Evolutionary conservation across 805 yeast genomes (phyloP), one percentile per base, ranked within the genome.

Genomic region (Schwanniomyces polymorphus): DNA sequence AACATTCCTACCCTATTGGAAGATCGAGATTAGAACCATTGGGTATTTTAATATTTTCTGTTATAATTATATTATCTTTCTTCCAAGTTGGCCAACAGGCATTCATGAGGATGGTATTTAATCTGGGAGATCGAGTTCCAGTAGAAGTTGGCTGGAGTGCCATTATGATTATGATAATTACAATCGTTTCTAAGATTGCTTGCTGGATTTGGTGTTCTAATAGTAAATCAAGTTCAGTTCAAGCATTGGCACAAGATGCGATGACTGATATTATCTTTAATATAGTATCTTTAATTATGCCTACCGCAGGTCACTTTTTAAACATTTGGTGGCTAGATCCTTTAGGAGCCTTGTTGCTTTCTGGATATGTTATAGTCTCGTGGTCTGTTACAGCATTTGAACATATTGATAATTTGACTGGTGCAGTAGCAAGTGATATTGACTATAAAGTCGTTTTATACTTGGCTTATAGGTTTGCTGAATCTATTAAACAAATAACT

Each of bases 201-300:
- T 83, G 90, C 55, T 88, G 80, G 75, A 26, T 78, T 10, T 80
- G 87, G 81, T 87, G 92, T 59, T 68, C 77, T 34, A 65, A 71
- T 11, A 76, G 85, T 50, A 67, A 75, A 14, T 84, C 89, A 12
- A 78, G 85, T 14, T 82, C 91, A 0, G 85, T 88, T 2, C 86
- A 82, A 58, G 95, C 95, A 0, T 68, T 87, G 46, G 88, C 91
- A 1, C 92, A 86, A 63, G 95, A 88, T 65, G 94, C 94, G 0
- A 73, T 77, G 64, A 87, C 91, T 0, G 95, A 88, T 63, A 79
- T 87, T 27, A 76, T 86, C 3, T 87, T 87, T 72, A 88, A 88
- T 66, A 57, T 76, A 1, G 85, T 85, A 38, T 86, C 94, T 1
- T 75, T 88, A 23, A 50, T 87, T 12, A 85, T 87, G 74, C 95